Evolutionary conservation across 768 basidiomycete species (phyloP), one percentile per base, ranked within the genome.

Genomic region (Sutorius australiensis): DNA sequence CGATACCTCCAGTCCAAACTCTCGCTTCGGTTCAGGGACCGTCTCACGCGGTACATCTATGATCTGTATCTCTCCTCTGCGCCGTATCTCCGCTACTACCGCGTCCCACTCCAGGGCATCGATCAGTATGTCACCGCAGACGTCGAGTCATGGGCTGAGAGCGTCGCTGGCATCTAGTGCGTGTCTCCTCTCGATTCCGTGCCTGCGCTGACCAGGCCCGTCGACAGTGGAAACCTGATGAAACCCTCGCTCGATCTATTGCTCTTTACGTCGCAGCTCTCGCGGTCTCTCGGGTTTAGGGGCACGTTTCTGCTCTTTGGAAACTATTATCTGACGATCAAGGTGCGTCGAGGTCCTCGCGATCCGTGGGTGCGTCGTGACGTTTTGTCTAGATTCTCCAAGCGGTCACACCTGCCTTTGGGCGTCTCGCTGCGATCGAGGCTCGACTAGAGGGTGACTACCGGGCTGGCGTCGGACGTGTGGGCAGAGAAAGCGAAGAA

Each of bases 91-190:
- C 80, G 87, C 11, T 92, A 92, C 64, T 87, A 88, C 66, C 71
- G 78, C 11, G 66, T 77, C 32, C 77, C 79, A 42, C 75, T 83
- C 38, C 89, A 92, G 27, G 88, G 88, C 5, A 79, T 92, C 19
- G 93, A 94, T 61, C 93, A 95, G 69, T 94, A 92, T 66, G 84
- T 98, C 60, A 97, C 95, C 1, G 87, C 92, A 12, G 95, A 98
- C 64, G 82, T 98, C 16, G 87, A 89, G 37, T 79, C 88, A 2
- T 98, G 95, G 81, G 84, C 89, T 43, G 91, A 92, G 48, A 80
- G 88, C 0, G 78, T 98, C 28, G 78, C 92, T 4, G 87, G 87
- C 0, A 77, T 98, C 34, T 98, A 98, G 93, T 93, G 53, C 58
- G 92, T 78, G n/a, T 3, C 46, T n/a, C 13, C 7, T 48, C 17